These are phyloP conservation scores for Globisporangium barbulae DNA, from an alignment of 352 stramenopile genomes.

Conservation along the genomic window DNA sequence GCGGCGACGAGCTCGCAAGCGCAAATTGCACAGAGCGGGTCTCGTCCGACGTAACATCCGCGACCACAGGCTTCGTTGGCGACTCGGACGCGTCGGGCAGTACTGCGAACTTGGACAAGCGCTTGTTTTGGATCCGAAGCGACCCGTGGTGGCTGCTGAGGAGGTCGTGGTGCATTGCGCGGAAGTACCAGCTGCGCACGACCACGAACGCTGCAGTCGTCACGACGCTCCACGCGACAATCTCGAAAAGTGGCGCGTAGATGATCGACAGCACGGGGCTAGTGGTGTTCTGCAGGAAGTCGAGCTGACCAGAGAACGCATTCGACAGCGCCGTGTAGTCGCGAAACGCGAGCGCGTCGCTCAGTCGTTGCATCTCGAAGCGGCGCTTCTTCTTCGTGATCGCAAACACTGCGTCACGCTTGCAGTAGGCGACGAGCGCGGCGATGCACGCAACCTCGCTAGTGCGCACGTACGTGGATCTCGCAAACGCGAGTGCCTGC, in stretches of 20 bases:
- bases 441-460: constrained; percentile 30
- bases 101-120: constrained; percentile 19
- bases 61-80: constrained; percentile 14
- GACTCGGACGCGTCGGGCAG: constrained; percentile 14
- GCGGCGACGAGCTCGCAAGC: constrained; percentile 13
- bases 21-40: constrained; percentile 18
- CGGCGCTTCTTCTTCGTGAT: constrained; percentile 19
- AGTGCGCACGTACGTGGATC: constrained; percentile 30
- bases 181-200: constrained; percentile 22
- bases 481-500: constrained; percentile 20
- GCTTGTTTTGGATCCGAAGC: background rate
- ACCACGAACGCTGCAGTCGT: constrained; percentile 18
- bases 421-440: constrained; percentile 4
- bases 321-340: constrained; percentile 24
- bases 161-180: constrained; percentile 9
- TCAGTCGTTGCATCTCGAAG: constrained; percentile 18
- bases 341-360: constrained; percentile 22
- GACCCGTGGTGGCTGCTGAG: constrained; percentile 15
- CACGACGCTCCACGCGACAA: constrained; percentile 18
- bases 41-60: constrained; percentile 20
- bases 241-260: constrained; percentile 21
- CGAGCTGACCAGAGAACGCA: constrained; percentile 20
- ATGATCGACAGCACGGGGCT: constrained; percentile 11
- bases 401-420: constrained; percentile 11
- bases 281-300: constrained; percentile 20